phyloP scores from a whole-genome alignment of 2,329 filamentous ascomycete genomes.

The Setomelanomma holmii region DNA sequence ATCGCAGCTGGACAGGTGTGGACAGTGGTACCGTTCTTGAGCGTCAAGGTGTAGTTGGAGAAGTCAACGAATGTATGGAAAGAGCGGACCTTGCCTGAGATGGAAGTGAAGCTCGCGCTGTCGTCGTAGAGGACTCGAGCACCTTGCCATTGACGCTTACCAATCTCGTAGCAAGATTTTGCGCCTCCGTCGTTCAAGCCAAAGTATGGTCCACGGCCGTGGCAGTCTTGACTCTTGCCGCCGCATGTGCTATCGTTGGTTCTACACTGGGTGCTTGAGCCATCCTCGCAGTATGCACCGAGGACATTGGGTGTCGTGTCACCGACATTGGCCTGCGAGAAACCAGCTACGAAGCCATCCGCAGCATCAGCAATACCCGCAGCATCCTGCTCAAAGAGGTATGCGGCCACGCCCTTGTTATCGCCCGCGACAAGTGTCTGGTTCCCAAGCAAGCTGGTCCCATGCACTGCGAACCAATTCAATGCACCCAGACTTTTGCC shows the following conservation, averaged over 20 bases:
- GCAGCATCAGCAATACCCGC: constrained; percentile 59
- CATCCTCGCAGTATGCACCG: constrained; percentile 90
- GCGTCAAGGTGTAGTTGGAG: constrained; percentile 73
- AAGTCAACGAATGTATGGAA: constrained; percentile 89
- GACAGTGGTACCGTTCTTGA: constrained; percentile 74
- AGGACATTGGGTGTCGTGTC: constrained; percentile 89
- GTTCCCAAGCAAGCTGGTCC: constrained; percentile 88
- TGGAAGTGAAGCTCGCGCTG: constrained; percentile 55
- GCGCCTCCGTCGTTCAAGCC: constrained; percentile 68
- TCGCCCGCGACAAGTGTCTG: constrained; percentile 93
- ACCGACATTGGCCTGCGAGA: constrained; percentile 89
- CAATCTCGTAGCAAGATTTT: constrained; percentile 78
- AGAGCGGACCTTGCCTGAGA: constrained; percentile 73
- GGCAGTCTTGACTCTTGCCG: constrained; percentile 73
- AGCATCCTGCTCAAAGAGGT: constrained; percentile 78
- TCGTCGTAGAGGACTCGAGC: constrained; percentile 65
- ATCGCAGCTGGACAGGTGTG: constrained; percentile 85
- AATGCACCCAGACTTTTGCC: constrained; percentile 79
- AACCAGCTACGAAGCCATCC: constrained; percentile 82
- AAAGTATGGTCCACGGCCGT: constrained; percentile 76
- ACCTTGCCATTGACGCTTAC: constrained; percentile 71
- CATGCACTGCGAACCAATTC: constrained; percentile 92
- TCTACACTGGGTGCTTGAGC: constrained; percentile 70
- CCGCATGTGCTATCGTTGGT: constrained; percentile 87
- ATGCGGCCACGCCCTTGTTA: constrained; percentile 93